Percentiles rank a stretch among this genome's conserved stretches.
phyloP scores from a whole-genome alignment of 148 eudicot genomes.

The Rhododendron ovatum region DNA sequence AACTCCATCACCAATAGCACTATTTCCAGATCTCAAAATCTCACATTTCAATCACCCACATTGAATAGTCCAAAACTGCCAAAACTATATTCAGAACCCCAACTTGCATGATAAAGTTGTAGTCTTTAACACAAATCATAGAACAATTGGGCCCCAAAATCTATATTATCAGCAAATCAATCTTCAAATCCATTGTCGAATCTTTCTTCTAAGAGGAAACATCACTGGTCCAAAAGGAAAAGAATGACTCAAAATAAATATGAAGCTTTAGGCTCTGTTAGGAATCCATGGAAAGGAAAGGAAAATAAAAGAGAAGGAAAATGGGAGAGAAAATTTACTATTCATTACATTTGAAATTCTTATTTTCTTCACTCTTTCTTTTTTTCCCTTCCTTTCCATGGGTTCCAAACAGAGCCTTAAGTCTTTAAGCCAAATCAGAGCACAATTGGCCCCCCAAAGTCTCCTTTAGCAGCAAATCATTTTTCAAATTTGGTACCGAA shows the following conservation, averaged over 20 bases:
- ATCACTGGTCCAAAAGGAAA: background rate
- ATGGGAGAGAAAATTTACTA: too few species aligned
- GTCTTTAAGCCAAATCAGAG: constrained; percentile 27
- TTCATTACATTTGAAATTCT: too few species aligned
- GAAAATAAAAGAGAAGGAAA: too few species aligned
- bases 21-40: constrained; percentile 18
- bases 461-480: background rate
- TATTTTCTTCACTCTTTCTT: too few species aligned
- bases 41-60: constrained; percentile 17
- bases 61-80: constrained; percentile 16
- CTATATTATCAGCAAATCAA: background rate
- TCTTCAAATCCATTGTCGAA: background rate
- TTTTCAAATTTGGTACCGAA: background rate
- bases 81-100: constrained; percentile 24
- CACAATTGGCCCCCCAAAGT: constrained; percentile 8
- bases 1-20: background rate
- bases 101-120: constrained; percentile 21
- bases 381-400: too few species aligned
- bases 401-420: background rate
- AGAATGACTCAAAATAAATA: background rate
- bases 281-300: too few species aligned
- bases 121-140: constrained; percentile 26
- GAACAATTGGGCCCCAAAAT: constrained; percentile 10
- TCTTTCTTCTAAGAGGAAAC: too few species aligned
- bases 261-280: constrained; percentile 8